phyloP scores from a whole-genome alignment of 768 basidiomycete species.

The Lactifluus rugatus region DNA sequence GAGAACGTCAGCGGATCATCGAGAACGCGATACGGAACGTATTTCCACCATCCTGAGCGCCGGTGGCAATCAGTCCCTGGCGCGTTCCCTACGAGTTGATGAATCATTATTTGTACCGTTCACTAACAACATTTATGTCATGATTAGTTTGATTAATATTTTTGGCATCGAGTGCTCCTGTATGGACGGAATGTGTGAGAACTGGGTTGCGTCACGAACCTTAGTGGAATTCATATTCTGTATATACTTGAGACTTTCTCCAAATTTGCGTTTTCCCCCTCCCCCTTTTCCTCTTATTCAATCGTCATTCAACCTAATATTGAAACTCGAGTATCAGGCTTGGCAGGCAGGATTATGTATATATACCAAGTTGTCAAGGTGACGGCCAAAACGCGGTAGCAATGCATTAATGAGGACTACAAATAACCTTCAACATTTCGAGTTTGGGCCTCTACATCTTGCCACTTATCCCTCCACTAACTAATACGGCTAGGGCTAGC shows the following conservation, averaged over 20 bases:
- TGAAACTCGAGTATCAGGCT: no score
- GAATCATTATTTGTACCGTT: not conserved
- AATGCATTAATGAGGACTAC: not conserved
- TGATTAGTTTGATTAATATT: not conserved
- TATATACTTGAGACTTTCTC: no score
- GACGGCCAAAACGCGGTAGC: not conserved
- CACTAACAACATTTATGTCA: not conserved
- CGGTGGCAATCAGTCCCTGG: slow-evolving; percentile 50
- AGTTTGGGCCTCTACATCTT: not conserved
- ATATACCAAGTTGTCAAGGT: not conserved
- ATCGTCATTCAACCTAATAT: no score
- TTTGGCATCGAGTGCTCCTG: no score
- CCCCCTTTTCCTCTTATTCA: no score
- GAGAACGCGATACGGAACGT: slow-evolving; percentile 54
- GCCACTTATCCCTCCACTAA: not conserved
- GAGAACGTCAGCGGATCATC: slow-evolving; percentile 20
- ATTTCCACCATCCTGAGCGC: slow-evolving; percentile 80
- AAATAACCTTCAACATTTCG: not conserved
- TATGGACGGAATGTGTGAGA: no score
- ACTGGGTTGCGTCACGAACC: no score
- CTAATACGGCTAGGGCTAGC: not conserved
- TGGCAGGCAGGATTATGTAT: no score
- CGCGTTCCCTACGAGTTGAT: slow-evolving; percentile 33
- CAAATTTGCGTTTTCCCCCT: no score
- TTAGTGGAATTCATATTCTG: no score